These are phyloP conservation scores for Mycena alexandri DNA, from an alignment of 768 basidiomycete species.

Conservation along the genomic window DNA sequence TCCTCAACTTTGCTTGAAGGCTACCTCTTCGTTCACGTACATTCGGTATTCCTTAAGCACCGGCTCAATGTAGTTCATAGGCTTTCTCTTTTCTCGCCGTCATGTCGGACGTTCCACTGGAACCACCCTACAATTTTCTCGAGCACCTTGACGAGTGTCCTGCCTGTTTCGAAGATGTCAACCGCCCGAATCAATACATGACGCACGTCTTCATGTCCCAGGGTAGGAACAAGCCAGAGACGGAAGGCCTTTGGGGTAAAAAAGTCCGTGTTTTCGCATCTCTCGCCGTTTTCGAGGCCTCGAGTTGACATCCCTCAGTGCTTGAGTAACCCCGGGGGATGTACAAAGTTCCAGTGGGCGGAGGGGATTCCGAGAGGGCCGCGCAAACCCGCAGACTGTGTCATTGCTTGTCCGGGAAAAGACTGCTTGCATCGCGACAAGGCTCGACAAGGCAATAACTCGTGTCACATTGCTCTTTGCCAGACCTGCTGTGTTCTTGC, in stretches of 20 bases:
- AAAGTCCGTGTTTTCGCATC: not conserved
- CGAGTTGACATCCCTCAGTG: not conserved
- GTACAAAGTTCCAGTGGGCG: not conserved
- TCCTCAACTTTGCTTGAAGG: too few species aligned
- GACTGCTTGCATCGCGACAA: not conserved
- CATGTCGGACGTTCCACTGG: not conserved
- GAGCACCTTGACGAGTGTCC: not conserved
- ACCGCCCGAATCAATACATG: conserved; percentile 4
- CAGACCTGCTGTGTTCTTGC: not conserved
- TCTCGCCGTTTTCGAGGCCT: not conserved
- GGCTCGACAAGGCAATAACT: not conserved
- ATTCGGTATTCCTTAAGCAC: too few species aligned
- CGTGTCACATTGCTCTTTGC: conserved; percentile 6
- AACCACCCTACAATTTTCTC: not conserved
- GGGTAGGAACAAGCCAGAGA: not conserved
- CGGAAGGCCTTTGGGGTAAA: not conserved
- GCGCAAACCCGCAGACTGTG: not conserved
- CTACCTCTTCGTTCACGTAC: too few species aligned
- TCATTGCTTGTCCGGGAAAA: not conserved
- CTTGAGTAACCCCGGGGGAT: not conserved
- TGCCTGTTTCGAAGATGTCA: not conserved
- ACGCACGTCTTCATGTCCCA: not conserved
- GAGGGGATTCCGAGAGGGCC: not conserved
- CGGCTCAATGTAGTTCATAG: too few species aligned
- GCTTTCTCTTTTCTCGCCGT: too few species aligned